Conservation (phyloP, 768 basidiomycete genomes). For the Lactarius deliciosus region DNA sequence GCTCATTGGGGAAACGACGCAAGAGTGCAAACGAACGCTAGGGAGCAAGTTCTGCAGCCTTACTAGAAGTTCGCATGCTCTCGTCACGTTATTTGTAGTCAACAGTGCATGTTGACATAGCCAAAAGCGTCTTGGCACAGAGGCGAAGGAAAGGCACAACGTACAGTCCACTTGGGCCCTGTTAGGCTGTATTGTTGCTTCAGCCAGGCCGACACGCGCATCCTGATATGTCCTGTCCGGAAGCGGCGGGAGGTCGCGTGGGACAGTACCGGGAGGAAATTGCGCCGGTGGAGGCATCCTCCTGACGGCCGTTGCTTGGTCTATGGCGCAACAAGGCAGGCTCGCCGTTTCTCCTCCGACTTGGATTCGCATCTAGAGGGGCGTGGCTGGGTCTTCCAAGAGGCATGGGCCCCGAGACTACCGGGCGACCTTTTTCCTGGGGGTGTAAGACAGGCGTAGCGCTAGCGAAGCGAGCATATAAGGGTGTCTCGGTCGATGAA, state of each 20-base stretch:
- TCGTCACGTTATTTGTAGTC: background rate
- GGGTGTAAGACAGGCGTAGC: slow-evolving; percentile 16
- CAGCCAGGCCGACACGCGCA: background rate
- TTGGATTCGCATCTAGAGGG: slow-evolving; percentile 10
- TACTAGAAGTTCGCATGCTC: background rate
- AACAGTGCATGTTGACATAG: background rate
- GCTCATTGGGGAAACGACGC: background rate
- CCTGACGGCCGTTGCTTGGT: slow-evolving; percentile 3
- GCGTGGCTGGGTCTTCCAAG: slow-evolving; percentile 25
- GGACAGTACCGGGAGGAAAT: background rate
- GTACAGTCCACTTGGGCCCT: slow-evolving; percentile 12
- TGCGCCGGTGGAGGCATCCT: background rate
- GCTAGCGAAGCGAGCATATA: slow-evolving; percentile 35
- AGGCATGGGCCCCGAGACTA: slow-evolving; percentile 34
- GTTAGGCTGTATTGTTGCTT: slow-evolving; percentile 8
- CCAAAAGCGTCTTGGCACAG: background rate
- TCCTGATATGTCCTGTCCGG: slow-evolving; percentile 6
- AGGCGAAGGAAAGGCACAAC: background rate
- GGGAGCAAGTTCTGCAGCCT: background rate
- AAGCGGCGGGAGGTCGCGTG: slow-evolving; percentile 3
- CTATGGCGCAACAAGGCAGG: background rate
- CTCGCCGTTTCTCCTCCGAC: slow-evolving; percentile 12
- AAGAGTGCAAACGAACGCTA: background rate
- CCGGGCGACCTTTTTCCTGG: slow-evolving; percentile 20
- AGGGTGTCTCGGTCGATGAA: slow-evolving; percentile 28